Percentiles rank a stretch among this genome's conserved stretches.
Conservation (phyloP, 2,329 filamentous ascomycete species). For the Xylaria arbuscula region DNA sequence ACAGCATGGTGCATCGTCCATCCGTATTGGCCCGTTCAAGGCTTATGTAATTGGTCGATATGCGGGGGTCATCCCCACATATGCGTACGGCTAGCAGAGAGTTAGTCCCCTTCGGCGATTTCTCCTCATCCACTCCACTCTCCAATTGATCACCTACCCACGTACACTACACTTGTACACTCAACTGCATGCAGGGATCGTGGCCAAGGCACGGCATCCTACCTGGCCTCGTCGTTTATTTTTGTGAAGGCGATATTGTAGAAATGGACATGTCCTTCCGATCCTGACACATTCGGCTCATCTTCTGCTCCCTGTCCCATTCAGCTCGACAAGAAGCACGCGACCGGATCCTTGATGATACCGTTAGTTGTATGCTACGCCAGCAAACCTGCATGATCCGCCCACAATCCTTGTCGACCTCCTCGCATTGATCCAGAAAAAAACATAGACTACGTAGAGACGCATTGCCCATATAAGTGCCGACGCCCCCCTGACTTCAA, state of each 20-base stretch:
- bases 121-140: constrained; percentile 6
- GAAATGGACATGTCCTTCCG: background rate
- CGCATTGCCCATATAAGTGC: constrained; percentile 16
- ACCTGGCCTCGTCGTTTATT: background rate
- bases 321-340: constrained; percentile 17
- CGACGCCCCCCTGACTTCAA: constrained; percentile 18
- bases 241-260: background rate
- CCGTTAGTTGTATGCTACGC: constrained; percentile 24
- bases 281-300: background rate
- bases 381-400: constrained; percentile 32
- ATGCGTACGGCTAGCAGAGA: background rate
- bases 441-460: background rate
- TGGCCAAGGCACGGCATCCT: constrained; percentile 2
- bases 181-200: constrained; percentile 29
- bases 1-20: background rate
- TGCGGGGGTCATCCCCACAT: constrained; percentile 22
- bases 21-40: background rate
- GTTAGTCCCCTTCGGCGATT: constrained; percentile 18
- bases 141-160: background rate
- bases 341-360: constrained; percentile 25
- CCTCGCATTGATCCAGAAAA: constrained; percentile 17
- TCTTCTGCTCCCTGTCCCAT: constrained; percentile 3
- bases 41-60: constrained; percentile 21
- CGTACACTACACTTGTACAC: background rate
- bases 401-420: constrained; percentile 35